Base-by-base conservation (phyloP, 1,284 basidiomycete genomes). In the Ganoderma sp. region DNA sequence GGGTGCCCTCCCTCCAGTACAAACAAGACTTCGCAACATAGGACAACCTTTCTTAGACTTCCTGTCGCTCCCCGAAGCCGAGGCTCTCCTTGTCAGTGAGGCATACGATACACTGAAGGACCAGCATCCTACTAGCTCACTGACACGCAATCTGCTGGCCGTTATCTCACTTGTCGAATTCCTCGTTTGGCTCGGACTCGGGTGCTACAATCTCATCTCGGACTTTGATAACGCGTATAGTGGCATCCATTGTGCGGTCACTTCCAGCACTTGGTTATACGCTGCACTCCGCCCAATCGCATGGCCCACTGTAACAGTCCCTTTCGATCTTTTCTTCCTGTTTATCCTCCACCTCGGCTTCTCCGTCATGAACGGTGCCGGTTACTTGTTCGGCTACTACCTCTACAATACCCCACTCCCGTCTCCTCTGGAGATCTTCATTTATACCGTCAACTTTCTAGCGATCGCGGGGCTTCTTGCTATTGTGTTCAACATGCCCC, bases 1-100 rank as follows among this genome's bases (percentile, higher is more conserved):
- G 22, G 76, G 78, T 32, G 74, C 81, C n/a, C 56, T 80, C 22
- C 79, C 81, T 0, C 69, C 82, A 4, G 42, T 79, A 14, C 71
- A 70, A 19, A 73, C 67, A 0, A 37, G 81, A 45, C 64, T 81
- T 8, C 69, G 68, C 12, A 65, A 77, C 3, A 28, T 84, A 66
- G 78, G 76, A 45, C 56, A 72, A 2, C 84, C 82, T 0, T 84
- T 90, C 73, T 70, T 73, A 19, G 73, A 78, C 3, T 90, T 84
- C 73, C 67, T 92, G n/a, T 83, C 85, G 0, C 78, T 90, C 3
- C 76, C 80, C 25, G 89, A 91, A 76, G 89, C 90, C 0, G 87
- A 90, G 74, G 85, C 84, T 0, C 75, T 88, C 37, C 73, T 79
- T 34, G 73, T 70, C 0, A 70, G 73, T 7, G 32, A 37, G 9